phyloP scores from a whole-genome alignment of 192 early-diverging fungal genomes.

The Spizellomyces sp. region DNA sequence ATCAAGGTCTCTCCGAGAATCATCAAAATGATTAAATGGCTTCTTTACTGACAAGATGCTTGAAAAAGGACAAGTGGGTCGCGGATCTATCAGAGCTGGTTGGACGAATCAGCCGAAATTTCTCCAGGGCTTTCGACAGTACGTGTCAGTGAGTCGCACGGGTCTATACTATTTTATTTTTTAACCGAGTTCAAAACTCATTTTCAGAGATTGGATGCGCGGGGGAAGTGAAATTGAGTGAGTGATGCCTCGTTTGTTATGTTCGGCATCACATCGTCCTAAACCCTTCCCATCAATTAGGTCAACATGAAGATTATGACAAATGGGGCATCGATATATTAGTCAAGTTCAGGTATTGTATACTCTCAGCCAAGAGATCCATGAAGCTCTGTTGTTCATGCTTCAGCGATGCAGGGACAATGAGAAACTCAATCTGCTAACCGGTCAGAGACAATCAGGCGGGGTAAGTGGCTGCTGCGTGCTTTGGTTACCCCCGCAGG shows the following conservation, averaged over 20 bases:
- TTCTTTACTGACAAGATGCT: background rate
- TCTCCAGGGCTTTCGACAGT: slow-evolving; percentile 72
- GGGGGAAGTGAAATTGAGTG: slow-evolving; percentile 68
- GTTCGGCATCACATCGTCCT: too few relatives aligned
- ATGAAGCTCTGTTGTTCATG: background rate
- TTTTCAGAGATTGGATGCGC: slow-evolving; percentile 71
- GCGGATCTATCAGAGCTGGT: slow-evolving; percentile 64
- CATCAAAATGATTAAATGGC: slow-evolving; percentile 1
- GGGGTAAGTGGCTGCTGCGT: slow-evolving; percentile 57
- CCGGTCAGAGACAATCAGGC: slow-evolving; percentile 90
- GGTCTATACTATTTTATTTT: background rate
- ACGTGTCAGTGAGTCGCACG: slow-evolving; percentile 19
- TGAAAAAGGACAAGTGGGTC: slow-evolving; percentile 67
- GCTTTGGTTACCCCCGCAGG: background rate
- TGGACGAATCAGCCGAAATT: slow-evolving; percentile 63
- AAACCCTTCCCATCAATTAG: background rate
- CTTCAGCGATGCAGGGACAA: slow-evolving; percentile 53
- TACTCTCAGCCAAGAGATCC: background rate
- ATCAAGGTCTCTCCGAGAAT: slow-evolving; percentile 17
- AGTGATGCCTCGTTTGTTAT: slow-evolving; percentile 33
- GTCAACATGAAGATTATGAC: slow-evolving; percentile 75
- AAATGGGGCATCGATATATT: slow-evolving; percentile 94
- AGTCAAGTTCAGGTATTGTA: slow-evolving; percentile 82
- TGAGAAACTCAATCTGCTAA: slow-evolving; percentile 83
- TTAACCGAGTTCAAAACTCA: slow-evolving; percentile 22